Evolutionary conservation across 1,139 yeast genomes (phyloP), one percentile per base, ranked within the genome.

Genomic region (Scheffersomyces illinoinensis): DNA sequence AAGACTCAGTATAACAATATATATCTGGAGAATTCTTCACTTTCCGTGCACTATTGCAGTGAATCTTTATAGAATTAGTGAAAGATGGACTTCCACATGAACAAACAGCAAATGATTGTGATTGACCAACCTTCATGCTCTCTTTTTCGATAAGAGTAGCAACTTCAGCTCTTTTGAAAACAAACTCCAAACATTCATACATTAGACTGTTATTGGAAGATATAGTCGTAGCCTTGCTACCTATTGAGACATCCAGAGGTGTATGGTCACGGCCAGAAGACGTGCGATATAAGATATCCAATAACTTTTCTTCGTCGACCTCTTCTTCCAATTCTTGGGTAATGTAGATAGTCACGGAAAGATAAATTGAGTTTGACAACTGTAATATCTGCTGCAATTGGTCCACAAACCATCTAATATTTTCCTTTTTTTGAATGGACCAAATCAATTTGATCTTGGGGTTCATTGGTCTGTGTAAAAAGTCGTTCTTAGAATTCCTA

Each of bases 21-120:
- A 76, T 69, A 62, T 76, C 79, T 1, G 78, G 79, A 6, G 77
- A 66, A 49, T 59, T 43, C 20, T 65, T 65, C n/a, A 58, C 56
- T 66, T 72, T 68, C 53, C 80, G 68, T 50, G 68, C 70, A 47
- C 56, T 63, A 57, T 76, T 77, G 57, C 79, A 73, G 49, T 64
- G 68, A 4, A 60, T 63, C 56, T 71, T 75, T 14, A 78, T 67
- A 21, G 59, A 58, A 33, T 72, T 65, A 2, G 76, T 68, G 55
- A 80, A 72, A 4, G 54, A 55, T 2, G 59, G 64, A 4, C 82
- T 78, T 0, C 84, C 84, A 70, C 84, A 79, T 21, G 75, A 68
- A 20, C 74, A 62, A 4, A 80, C 76, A 0, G 83, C 82, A 58
- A 79, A 47, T 3, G 67, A 59, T 33, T 33, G 43, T 12, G 43